Percentiles rank a stretch among this genome's conserved stretches.
Evolutionary conservation across 345 rosid genomes (phyloP).

Genomic region (Viola odorata): DNA sequence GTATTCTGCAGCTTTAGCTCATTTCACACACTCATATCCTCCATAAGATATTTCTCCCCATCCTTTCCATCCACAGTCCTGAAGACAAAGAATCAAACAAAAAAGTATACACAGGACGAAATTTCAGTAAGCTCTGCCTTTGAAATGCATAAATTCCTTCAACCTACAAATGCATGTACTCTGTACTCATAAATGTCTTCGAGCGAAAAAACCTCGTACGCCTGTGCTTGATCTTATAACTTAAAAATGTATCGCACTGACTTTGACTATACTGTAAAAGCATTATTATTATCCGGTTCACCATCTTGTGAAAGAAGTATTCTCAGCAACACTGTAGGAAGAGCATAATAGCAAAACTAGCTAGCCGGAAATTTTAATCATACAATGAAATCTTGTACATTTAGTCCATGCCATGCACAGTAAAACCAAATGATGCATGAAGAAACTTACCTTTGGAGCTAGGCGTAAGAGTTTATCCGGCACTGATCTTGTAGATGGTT

Average conservation of each 20-base stretch:
- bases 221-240: too few relatives aligned
- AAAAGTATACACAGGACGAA: conserved; percentile 6
- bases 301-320: too few relatives aligned
- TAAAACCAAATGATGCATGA: conserved; percentile 1
- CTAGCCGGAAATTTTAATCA: not conserved
- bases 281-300: too few relatives aligned
- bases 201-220: too few relatives aligned
- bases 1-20: conserved; percentile 81
- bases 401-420: not conserved
- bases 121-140: not conserved
- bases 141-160: too few relatives aligned
- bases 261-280: too few relatives aligned
- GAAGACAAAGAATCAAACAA: conserved; percentile 12
- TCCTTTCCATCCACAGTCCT: conserved; percentile 88
- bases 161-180: too few relatives aligned
- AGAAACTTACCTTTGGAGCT: conserved; percentile 57
- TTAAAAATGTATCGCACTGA: too few relatives aligned
- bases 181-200: too few relatives aligned
- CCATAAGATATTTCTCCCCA: conserved; percentile 99
- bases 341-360: too few relatives aligned
- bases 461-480: conserved; percentile 72
- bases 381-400: not conserved
- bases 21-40: conserved; percentile 61
- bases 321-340: too few relatives aligned
- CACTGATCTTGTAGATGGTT: conserved; percentile 44